A percentile compares a stretch with the other conserved stretches of the same genome.
Evolutionary conservation across 2,329 filamentous ascomycete genomes (phyloP).

Genomic region (Macrophomina phaseolina): DNA sequence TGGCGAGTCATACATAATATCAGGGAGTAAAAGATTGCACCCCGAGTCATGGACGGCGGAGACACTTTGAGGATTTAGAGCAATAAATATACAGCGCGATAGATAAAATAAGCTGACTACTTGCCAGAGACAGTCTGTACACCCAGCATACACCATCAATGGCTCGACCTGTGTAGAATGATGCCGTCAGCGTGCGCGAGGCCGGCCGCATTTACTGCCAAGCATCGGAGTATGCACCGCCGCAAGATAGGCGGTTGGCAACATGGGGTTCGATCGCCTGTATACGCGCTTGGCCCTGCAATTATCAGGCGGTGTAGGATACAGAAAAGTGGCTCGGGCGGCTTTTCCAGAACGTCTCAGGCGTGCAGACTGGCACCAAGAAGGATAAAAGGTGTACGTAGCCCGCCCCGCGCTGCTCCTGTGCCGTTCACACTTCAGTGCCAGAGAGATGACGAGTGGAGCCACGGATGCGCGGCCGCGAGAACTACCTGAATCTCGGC

Average conservation of each 20-base stretch:
- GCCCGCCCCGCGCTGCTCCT: neutral
- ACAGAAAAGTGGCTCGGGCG: neutral
- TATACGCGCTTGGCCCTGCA: conserved; percentile 12
- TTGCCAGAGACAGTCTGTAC: neutral
- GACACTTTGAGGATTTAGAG: neutral
- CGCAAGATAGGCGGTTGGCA: neutral
- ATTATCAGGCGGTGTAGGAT: conserved; percentile 5
- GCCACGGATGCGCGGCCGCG: neutral
- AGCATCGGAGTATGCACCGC: neutral
- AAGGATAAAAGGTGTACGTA: conserved; percentile 15
- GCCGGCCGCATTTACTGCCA: neutral
- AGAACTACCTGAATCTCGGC: neutral
- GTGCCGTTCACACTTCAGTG: neutral
- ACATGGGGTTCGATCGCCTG: conserved; percentile 7
- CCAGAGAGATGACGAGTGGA: neutral
- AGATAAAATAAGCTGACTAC: neutral
- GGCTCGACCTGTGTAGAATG: neutral
- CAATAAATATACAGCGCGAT: neutral
- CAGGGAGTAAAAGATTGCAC: conserved; percentile 4
- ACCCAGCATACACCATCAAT: neutral
- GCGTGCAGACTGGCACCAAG: neutral
- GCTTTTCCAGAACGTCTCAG: conserved; percentile 5
- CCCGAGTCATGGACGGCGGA: conserved; percentile 6
- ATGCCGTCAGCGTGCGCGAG: neutral
- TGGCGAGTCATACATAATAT: conserved; percentile 23